Evolutionary conservation across 2,329 filamentous ascomycete species (phyloP), one percentile per base, ranked within the genome.

Genomic region (Laburnicola sp.): DNA sequence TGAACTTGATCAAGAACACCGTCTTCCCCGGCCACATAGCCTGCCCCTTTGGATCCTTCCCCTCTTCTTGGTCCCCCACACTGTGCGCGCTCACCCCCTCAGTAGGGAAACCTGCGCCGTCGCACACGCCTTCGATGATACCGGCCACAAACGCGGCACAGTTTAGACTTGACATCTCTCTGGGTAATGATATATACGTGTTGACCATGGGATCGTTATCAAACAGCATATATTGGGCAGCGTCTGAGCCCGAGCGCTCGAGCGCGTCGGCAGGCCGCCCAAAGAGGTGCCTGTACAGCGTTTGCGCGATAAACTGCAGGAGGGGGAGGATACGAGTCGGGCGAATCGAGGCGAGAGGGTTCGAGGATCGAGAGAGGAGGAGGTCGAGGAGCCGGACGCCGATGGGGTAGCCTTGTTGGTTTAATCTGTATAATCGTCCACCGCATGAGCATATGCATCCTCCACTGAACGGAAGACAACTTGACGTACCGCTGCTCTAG

Each of bases 181-280:
- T 88, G 11, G 94, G 94, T 46, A 97, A 88, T 64, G 86, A 91
- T 69, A 99, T 88, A 76, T 94, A 97, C 56, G 88, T 87, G 75
- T 97, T 97, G 34, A 97, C 93, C 44, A 97, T 81, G 22, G 94
- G 94, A 72, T 97, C 94, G 75, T 99, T 97, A 76, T 99, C 94
- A 65, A 92, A 90, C 65, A 99, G 94, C 93, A 99, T 97, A 80
- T 97, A 99, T 78, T 97, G 93, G 63, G 94, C 91, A 6, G 90
- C 87, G 45, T 91, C 93, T 46, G 86, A 84, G 6, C 89, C 86
- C 52, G 86, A 90, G 76, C 94, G 92, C 77, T 99, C 94, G 51
- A 99, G 85, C 16, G 91, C 88, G 76, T 97, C 93, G 26, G 94
- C 94, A 49, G 92, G 87, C 1, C 93, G 88, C 32, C 85, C 86